These are phyloP conservation scores for Arxiozyma slooffiae DNA, from an alignment of 1,139 yeast genomes.

Conservation along the genomic window DNA sequence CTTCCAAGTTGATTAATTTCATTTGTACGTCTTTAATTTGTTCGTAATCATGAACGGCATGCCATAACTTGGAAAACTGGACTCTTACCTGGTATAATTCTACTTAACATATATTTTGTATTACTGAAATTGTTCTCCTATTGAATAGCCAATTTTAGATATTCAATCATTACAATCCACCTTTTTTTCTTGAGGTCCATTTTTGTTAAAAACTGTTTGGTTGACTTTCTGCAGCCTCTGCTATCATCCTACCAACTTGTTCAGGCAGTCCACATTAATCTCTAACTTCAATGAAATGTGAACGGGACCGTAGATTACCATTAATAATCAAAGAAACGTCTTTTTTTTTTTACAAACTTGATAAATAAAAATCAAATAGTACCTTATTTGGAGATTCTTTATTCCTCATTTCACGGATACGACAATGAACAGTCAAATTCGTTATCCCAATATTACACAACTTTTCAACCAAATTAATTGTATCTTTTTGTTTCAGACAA, in stretches of 20 bases:
- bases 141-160: conserved; percentile 42
- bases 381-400: conserved; percentile 69
- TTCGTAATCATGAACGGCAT: conserved; percentile 45
- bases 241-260: conserved; percentile 86
- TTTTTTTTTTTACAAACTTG: conserved; percentile 50
- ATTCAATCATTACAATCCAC: conserved; percentile 47
- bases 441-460: conserved; percentile 73
- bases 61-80: conserved; percentile 49
- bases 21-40: conserved; percentile 34
- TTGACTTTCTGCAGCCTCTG: conserved; percentile 82
- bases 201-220: conserved; percentile 56
- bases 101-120: conserved; percentile 68
- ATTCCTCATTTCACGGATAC: conserved; percentile 84
- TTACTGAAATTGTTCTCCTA: conserved; percentile 58
- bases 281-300: conserved; percentile 49
- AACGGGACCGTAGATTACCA: conserved; percentile 56
- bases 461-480: conserved; percentile 50
- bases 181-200: conserved; percentile 42
- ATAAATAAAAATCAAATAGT: conserved; percentile 51
- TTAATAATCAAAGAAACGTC: conserved; percentile 69
- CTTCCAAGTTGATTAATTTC: background rate
- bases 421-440: conserved; percentile 82
- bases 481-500: conserved; percentile 52
- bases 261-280: conserved; percentile 37
- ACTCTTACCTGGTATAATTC: conserved; percentile 74